Percentiles rank a stretch among this genome's conserved stretches.
Evolutionary conservation across 768 basidiomycete species (phyloP).

Genomic region (Lactarius trivialis): DNA sequence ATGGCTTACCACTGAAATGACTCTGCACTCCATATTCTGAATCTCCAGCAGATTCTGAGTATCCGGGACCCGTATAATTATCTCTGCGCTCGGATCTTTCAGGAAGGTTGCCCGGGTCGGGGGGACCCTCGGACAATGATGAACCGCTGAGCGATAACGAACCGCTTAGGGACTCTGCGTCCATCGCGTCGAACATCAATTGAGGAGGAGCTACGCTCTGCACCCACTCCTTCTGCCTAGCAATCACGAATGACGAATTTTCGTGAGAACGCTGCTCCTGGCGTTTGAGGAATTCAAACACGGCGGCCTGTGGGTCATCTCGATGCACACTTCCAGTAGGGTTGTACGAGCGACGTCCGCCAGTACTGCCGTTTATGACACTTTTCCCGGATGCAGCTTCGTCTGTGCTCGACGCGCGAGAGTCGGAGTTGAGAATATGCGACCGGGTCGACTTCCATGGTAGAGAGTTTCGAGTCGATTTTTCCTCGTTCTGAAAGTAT

Average conservation of each 20-base stretch:
- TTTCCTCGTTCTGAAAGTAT: background rate
- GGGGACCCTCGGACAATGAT: conserved; percentile 6
- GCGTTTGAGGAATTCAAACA: conserved; percentile 14
- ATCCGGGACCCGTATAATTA: background rate
- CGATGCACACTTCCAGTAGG: background rate
- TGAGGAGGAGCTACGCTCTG: background rate
- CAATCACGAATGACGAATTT: background rate
- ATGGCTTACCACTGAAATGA: conserved; percentile 4
- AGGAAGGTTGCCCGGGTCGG: background rate
- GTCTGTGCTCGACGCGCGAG: background rate
- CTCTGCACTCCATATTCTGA: conserved; percentile 1
- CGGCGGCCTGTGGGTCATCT: no score
- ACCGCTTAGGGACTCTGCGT: conserved; percentile 6
- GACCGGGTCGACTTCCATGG: conserved; percentile 2
- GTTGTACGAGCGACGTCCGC: background rate
- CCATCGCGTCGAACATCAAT: background rate
- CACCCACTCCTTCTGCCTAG: conserved; percentile 8
- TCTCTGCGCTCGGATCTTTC: conserved; percentile 8
- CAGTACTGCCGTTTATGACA: background rate
- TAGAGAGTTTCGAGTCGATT: background rate
- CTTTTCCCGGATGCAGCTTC: background rate
- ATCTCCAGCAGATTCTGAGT: conserved; percentile 8
- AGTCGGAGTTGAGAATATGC: background rate
- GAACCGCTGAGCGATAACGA: conserved; percentile 14
- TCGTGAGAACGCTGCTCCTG: conserved; percentile 7